Conservation (phyloP, 495 filamentous ascomycete species). For the Aspergillus hancockii region DNA sequence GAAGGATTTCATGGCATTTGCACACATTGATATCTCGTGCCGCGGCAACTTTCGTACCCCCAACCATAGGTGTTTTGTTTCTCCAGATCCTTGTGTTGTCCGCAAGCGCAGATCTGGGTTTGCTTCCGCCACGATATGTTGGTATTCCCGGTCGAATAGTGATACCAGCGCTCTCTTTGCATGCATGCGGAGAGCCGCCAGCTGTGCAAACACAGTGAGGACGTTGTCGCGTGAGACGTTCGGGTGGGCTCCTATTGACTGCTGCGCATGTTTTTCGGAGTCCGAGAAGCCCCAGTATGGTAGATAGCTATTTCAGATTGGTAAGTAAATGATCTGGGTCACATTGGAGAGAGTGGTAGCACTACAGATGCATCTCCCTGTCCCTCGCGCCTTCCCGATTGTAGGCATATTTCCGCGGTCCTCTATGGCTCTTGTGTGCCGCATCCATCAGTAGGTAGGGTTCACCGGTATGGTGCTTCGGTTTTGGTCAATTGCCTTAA, state of each 20-base stretch:
- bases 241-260: not conserved
- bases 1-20: slow-evolving; percentile 15
- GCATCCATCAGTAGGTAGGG: too few relatives aligned
- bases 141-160: slow-evolving; percentile 51
- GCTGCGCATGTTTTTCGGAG: slow-evolving; percentile 7
- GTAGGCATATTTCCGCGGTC: slow-evolving; percentile 12
- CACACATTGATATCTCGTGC: slow-evolving; percentile 40
- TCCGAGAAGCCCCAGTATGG: slow-evolving; percentile 14
- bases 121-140: slow-evolving; percentile 61
- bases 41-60: slow-evolving; percentile 47
- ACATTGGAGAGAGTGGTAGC: not conserved
- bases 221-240: slow-evolving; percentile 50
- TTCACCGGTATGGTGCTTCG: too few relatives aligned
- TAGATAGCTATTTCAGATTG: slow-evolving; percentile 1
- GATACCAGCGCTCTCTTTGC: slow-evolving; percentile 52
- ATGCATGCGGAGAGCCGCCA: slow-evolving; percentile 52
- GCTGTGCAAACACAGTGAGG: slow-evolving; percentile 61
- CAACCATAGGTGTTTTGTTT: slow-evolving; percentile 36
- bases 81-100: slow-evolving; percentile 23
- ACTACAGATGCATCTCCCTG: slow-evolving; percentile 13
- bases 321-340: not conserved
- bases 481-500: too few relatives aligned
- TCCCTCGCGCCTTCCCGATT: slow-evolving; percentile 15
- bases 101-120: slow-evolving; percentile 50
- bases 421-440: not conserved